Base-by-base conservation (phyloP, 345 rosid species). In the Theobroma cacao region DNA sequence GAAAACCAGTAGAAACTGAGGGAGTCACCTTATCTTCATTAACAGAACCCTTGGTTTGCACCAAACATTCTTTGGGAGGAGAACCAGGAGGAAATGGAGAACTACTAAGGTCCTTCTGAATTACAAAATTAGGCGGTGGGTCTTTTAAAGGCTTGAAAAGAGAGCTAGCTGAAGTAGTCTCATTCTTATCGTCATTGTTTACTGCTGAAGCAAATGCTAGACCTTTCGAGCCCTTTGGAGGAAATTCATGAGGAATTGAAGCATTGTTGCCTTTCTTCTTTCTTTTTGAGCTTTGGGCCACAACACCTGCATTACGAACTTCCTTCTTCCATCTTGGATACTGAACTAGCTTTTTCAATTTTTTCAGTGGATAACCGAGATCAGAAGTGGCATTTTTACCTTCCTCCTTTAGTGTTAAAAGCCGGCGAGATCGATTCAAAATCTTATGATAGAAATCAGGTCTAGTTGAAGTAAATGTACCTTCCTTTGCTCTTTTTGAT, bases 101-200 rank as follows among this genome's bases (percentile, higher is more conserved):
- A 75, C 40, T 24, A 20, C 75, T 76, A 43, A 78, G 67, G 64
- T 77, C 75, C 36, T 28, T 55, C 67, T 13, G 34, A 47, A 31
- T 7, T 60, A 30, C 31, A 24, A 69, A 36, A 15, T 13, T 31
- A 41, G 20, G 24, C 0, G 12, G 1, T 75, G 5, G 36, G 17
- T 40, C 50, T 6, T 74, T 15, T 12, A 24, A 73, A 74, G 22
- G 7, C 36, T 43, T 41, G n/a, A 15, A 75, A 18, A 28, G 40
- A 58, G 55, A 60, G 17, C 30, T 28, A 43, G 5, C 7, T 60
- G 68, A 22, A 45, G 22, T n/a, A 45, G 2, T 28, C 38, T 28
- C 38, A 38, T 60, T 30, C 47, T 47, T 31, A 60, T 6, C 47
- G 28, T 59, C 55, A 28, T 20, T 59, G 36, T 40, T 26, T 28